Base-by-base conservation (phyloP, 345 rosid species). In the Rhodamnia rubescens region DNA sequence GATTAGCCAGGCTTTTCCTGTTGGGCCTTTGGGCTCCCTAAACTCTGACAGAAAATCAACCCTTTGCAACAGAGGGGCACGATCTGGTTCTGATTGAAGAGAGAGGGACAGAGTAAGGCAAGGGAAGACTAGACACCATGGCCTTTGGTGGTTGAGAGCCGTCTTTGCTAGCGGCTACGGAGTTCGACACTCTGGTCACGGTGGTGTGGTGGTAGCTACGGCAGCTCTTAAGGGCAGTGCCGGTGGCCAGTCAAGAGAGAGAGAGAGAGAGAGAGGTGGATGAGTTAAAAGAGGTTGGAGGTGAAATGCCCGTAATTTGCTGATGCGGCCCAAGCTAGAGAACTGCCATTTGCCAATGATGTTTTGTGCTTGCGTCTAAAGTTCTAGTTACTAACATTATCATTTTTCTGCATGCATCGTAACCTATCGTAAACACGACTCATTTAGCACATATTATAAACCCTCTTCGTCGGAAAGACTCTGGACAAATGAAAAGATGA, bases 341-440 rank as follows among this genome's bases (percentile, higher is more conserved):
- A 59, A 27, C 14, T 27, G 40, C 27, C 74, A 27, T 59, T 59
- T 1, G 69, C 74, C 74, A 0, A 59, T 59, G 0, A 59, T 59
- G 0, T n/a, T 58, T 58, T 12, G 64, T 58, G 32, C 64, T 12
- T 26, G 32, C 64, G 64, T 14, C 64, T 58, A 0, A n/a, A 58
- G 0, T n/a, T 27, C 56, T 54, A 18, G 56, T 26, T 58, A 26
- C 16, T n/a, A 58, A 58, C 64, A 11, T 58, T n/a, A 12, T 58
- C 16, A 58, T 58, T 1, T 36, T 0, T 26, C 7, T 1, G 5
- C 32, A 26, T 57, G 64, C 64, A 57, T 57, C 64, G 22, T 57
- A 57, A 0, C 29, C 0, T 0, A 57, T n/a, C 18, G 36, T 14
- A 27, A 27, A 27, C 40, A 8, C 20, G 0, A 27, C 74, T 59